phyloP scores from a whole-genome alignment of 441 rosid genomes.

The Corymbia citriodora region DNA sequence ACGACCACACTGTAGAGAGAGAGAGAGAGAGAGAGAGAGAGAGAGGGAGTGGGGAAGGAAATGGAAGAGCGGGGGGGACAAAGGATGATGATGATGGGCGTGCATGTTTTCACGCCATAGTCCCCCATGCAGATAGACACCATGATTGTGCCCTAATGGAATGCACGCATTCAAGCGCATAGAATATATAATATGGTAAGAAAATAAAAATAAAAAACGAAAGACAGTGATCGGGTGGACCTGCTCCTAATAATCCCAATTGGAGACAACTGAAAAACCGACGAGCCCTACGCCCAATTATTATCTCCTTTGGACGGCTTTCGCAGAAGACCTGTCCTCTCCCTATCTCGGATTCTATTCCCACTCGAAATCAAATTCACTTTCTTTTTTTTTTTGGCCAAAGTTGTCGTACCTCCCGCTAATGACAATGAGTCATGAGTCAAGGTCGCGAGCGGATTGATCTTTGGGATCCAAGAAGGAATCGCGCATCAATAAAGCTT shows the following conservation, averaged over 20 bases:
- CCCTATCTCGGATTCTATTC: not conserved
- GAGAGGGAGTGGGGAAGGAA: not conserved
- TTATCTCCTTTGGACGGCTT: constrained; percentile 9
- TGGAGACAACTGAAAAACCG: constrained; percentile 5
- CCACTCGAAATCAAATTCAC: not conserved
- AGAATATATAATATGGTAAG: not conserved
- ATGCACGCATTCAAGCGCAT: not conserved
- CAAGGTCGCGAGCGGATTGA: not conserved
- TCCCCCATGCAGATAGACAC: constrained; percentile 39
- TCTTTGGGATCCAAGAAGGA: not conserved
- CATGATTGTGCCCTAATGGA: constrained; percentile 14
- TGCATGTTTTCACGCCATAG: constrained; percentile 35
- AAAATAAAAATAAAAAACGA: not conserved
- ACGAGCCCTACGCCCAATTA: constrained; percentile 1
- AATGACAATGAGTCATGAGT: not conserved
- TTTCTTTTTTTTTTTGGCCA: not conserved
- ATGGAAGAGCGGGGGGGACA: constrained; percentile 20
- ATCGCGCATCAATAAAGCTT: not conserved
- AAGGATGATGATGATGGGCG: constrained; percentile 33
- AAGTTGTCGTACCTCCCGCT: not conserved
- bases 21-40: not conserved
- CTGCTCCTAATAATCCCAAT: not conserved
- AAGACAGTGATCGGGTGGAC: constrained; percentile 7
- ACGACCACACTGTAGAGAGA: not conserved
- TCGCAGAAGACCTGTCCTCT: not conserved